A percentile compares a stretch with the other conserved stretches of the same genome.
phyloP scores from a whole-genome alignment of 345 rosid species.

The Citrus inodora region DNA sequence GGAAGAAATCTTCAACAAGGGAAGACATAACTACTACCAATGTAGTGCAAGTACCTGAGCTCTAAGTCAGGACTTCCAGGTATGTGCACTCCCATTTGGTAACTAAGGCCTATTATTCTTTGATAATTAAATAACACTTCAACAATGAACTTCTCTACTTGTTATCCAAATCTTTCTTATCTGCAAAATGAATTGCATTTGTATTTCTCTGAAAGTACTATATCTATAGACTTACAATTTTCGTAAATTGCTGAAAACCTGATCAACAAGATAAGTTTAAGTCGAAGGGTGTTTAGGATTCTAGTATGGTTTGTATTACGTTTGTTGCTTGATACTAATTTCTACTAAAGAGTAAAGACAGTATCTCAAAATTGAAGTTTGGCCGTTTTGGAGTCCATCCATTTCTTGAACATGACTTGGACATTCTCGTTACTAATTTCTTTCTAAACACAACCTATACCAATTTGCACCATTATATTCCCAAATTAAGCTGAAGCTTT shows the following conservation, averaged over 20 bases:
- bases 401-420: too few species aligned
- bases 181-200: not conserved
- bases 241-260: not conserved
- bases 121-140: not conserved
- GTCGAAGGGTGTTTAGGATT: not conserved
- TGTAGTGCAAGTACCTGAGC: slow-evolving; percentile 27
- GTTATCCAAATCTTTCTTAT: not conserved
- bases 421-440: too few species aligned
- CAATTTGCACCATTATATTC: too few species aligned
- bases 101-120: not conserved
- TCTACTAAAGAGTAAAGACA: too few species aligned
- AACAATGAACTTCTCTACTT: not conserved
- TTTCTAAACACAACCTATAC: too few species aligned
- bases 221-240: not conserved
- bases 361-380: too few species aligned
- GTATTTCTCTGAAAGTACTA: not conserved
- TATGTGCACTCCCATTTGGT: not conserved
- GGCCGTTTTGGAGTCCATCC: too few species aligned
- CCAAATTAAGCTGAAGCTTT: too few species aligned
- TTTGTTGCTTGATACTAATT: not conserved
- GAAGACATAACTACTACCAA: slow-evolving; percentile 40
- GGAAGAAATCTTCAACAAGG: slow-evolving; percentile 53
- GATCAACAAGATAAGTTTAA: not conserved
- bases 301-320: not conserved
- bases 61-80: not conserved